phyloP scores from a whole-genome alignment of 2,329 filamentous ascomycete species.

The Periglandula ipomoeae region DNA sequence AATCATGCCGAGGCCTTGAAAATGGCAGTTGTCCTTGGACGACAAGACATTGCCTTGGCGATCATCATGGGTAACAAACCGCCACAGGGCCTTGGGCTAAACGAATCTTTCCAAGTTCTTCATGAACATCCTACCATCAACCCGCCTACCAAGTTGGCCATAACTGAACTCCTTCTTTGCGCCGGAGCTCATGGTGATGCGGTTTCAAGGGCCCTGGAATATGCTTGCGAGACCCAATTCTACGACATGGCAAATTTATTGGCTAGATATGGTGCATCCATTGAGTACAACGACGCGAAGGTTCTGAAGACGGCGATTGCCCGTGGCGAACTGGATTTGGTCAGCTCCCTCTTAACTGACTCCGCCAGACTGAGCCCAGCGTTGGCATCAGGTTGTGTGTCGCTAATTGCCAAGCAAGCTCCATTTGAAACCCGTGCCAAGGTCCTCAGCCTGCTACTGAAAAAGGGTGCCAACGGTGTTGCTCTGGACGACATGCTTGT shows the following conservation, averaged over 20 bases:
- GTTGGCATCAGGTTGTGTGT: constrained; percentile 41
- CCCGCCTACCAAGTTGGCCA: constrained; percentile 38
- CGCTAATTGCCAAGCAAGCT: constrained; percentile 37
- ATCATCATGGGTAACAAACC: constrained; percentile 44
- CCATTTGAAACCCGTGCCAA: constrained; percentile 34
- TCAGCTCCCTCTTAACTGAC: constrained; percentile 36
- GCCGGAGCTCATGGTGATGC: constrained; percentile 46
- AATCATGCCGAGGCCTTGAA: constrained; percentile 44
- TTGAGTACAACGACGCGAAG: constrained; percentile 43
- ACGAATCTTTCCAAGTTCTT: constrained; percentile 40
- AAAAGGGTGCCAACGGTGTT: constrained; percentile 39
- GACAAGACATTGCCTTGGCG: constrained; percentile 45
- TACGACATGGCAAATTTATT: constrained; percentile 47
- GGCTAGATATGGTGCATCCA: constrained; percentile 41
- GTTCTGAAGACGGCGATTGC: constrained; percentile 39
- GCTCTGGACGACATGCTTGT: constrained; percentile 41
- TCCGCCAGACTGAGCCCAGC: constrained; percentile 32
- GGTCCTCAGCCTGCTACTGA: constrained; percentile 37
- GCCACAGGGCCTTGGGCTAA: constrained; percentile 37
- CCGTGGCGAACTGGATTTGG: constrained; percentile 35
- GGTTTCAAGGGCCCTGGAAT: constrained; percentile 37
- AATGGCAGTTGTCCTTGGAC: constrained; percentile 36
- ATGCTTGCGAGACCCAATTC: constrained; percentile 40
- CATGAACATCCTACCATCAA: constrained; percentile 36
- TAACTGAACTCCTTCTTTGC: constrained; percentile 48